Base-by-base conservation (phyloP, 805 yeast genomes). In the Kuraishia molischiana region DNA sequence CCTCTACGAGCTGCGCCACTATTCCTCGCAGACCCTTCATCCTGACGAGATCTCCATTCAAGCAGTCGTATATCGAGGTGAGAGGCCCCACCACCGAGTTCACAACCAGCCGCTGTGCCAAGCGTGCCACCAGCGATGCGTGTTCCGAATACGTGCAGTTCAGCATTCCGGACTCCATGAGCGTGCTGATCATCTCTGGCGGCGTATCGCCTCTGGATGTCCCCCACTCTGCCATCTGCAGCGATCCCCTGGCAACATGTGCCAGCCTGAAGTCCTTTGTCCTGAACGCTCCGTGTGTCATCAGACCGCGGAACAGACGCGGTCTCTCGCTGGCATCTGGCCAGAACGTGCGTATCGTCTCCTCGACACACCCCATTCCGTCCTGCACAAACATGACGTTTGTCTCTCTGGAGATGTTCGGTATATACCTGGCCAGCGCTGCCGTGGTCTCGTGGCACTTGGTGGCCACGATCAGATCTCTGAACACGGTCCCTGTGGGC, bases 11-110 rank as follows among this genome's bases (percentile, higher is more conserved):
- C 13, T 57, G 51, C 18, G 44, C 49, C 49, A 75, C 54, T 4
- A 74, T 46, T 2, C 46, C 43, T 9, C 52, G 38, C 3, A 62
- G 50, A 5, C 63, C 51, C 3, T 56, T 51, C 24, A 71, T 60
- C 14, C 58, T 49, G n/a, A 67, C 57, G 15, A 90, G 59, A 37
- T 81, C 85, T 24, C 94, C 95, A 51, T 92, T 92, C 29, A 67
- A 52, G 51, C 92, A 82, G 54, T 85, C 82, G 19, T 84, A 58
- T 18, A 86, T 61, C 0, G 95, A 81, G 0, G 96, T 83, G 21
- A 82, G 61, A 0, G 96, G 83, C 51, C 92, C 90, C 45, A 90
- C 78, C 50, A 92, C 84, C 1, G 85, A 71, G 52, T 92, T 92
- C 17, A 83, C 78, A 33, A 82, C 65, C 40, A 90, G 70, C 55